A percentile compares a stretch with the other conserved stretches of the same genome.
Conservation (phyloP, 1,139 yeast genomes). For the Groenewaldozyma sp. region DNA sequence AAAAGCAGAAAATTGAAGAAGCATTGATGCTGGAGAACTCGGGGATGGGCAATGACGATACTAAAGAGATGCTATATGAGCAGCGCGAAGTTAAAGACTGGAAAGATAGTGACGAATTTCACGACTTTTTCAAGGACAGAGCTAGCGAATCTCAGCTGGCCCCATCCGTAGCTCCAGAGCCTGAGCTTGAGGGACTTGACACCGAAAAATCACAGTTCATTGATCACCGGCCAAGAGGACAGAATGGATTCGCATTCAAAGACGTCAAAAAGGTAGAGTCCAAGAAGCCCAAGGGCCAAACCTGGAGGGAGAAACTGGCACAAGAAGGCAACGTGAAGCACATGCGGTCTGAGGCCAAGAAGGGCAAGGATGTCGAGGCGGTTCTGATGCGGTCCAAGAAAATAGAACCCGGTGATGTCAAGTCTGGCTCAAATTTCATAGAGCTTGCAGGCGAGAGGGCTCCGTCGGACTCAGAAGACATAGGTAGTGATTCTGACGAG, state of each 20-base stretch:
- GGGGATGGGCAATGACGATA: conserved; percentile 60
- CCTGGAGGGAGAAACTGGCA: conserved; percentile 50
- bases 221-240: conserved; percentile 60
- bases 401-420: background rate
- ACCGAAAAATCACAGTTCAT: conserved; percentile 44
- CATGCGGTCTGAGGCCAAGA: conserved; percentile 27
- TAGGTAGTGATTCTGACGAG: conserved; percentile 10
- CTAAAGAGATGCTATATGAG: conserved; percentile 53
- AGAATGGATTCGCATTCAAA: conserved; percentile 49
- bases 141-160: background rate
- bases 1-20: conserved; percentile 59
- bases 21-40: conserved; percentile 66
- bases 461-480: conserved; percentile 13
- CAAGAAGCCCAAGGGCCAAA: conserved; percentile 39
- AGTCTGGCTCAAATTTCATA: conserved; percentile 3
- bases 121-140: conserved; percentile 10
- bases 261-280: conserved; percentile 41
- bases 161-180: too few relatives aligned
- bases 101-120: conserved; percentile 35
- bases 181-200: conserved; percentile 7
- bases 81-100: conserved; percentile 58
- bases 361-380: conserved; percentile 1
- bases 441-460: conserved; percentile 19
- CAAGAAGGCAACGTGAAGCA: conserved; percentile 34
- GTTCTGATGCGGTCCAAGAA: background rate